A percentile compares a stretch with the other conserved stretches of the same genome.
These are phyloP conservation scores for Schoenoplectus tabernaemontani DNA, from an alignment of 202 grass and related monocot species.

Conservation along the genomic window DNA sequence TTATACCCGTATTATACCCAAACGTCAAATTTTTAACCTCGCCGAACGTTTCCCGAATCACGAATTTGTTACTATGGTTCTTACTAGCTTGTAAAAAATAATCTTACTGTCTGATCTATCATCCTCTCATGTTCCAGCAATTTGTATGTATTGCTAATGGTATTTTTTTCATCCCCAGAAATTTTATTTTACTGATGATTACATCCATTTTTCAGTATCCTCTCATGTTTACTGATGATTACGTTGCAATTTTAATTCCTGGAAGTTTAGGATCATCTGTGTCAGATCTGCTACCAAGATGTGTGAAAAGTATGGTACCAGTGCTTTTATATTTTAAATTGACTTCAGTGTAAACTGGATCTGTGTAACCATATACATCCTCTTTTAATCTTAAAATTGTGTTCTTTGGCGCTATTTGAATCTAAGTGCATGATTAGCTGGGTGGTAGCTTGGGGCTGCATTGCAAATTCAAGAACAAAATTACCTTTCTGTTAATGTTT, in stretches of 20 bases:
- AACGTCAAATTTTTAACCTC: too few species aligned
- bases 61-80: too few species aligned
- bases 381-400: too few species aligned
- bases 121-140: background rate
- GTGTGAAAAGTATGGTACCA: background rate
- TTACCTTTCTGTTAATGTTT: background rate
- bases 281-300: background rate
- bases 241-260: background rate
- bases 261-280: background rate
- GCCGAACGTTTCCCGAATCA: too few species aligned
- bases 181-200: constrained; percentile 50
- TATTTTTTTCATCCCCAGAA: background rate
- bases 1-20: too few species aligned
- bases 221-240: background rate
- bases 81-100: background rate
- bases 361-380: too few species aligned
- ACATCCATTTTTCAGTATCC: background rate
- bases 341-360: too few species aligned
- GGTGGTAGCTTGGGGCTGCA: background rate
- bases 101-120: background rate
- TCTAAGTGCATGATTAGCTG: too few species aligned
- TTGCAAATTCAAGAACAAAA: background rate
- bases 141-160: background rate
- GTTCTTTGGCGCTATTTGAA: too few species aligned
- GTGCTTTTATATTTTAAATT: background rate